These are phyloP conservation scores for Dichotomopilus funicola DNA, from an alignment of 2,329 filamentous ascomycete genomes.

Conservation along the genomic window DNA sequence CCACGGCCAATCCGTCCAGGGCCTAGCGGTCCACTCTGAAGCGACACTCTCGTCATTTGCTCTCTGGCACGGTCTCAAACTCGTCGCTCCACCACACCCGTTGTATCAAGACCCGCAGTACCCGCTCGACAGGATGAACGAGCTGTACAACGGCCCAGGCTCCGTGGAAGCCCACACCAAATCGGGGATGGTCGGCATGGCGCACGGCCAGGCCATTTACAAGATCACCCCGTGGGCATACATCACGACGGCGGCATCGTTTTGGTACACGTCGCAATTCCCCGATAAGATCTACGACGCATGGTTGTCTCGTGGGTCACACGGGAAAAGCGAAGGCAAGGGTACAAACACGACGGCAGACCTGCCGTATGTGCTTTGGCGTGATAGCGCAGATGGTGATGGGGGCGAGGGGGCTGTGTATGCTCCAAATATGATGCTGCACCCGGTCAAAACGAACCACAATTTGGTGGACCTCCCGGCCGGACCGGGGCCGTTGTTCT, in stretches of 20 bases:
- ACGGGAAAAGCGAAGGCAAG: background rate
- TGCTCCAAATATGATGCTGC: constrained; percentile 9
- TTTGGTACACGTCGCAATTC: constrained; percentile 3
- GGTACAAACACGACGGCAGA: background rate
- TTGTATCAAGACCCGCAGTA: constrained; percentile 3
- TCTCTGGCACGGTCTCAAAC: constrained; percentile 7
- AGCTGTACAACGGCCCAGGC: constrained; percentile 3
- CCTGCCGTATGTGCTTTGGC: constrained; percentile 4
- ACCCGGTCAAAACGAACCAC: constrained; percentile 6
- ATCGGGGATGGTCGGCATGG: constrained; percentile 3
- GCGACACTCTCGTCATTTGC: constrained; percentile 4
- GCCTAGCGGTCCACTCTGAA: constrained; percentile 4
- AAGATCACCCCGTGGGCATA: background rate
- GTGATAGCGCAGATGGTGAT: too few species aligned
- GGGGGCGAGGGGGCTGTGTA: background rate
- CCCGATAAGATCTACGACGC: constrained; percentile 5
- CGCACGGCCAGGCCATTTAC: background rate
- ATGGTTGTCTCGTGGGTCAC: background rate
- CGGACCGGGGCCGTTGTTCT: background rate
- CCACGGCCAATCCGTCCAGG: constrained; percentile 1
- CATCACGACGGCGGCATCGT: background rate
- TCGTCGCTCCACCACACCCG: constrained; percentile 2
- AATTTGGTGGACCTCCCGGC: background rate
- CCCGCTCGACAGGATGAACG: background rate
- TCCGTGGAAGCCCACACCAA: background rate